Conservation (phyloP, 352 stramenopile species). For the Thalassiosira delicatula region DNA sequence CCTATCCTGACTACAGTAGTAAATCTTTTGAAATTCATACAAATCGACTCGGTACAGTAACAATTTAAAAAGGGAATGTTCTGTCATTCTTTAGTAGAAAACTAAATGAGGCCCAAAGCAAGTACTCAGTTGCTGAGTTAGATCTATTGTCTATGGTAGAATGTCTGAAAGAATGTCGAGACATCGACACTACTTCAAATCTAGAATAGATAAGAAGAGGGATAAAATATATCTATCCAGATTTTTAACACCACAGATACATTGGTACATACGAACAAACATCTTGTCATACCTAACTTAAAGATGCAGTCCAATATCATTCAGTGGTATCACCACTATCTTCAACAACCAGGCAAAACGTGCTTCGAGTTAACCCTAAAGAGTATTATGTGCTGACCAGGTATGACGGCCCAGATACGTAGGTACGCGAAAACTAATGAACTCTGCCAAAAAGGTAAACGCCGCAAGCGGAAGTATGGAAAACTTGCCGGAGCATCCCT, state of each 20-base stretch:
- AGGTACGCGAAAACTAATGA: not conserved
- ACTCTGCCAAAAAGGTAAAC: not conserved
- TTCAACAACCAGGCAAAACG: not conserved
- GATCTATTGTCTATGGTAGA: slow-evolving; percentile 3
- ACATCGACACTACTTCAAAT: too few relatives aligned
- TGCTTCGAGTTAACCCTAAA: not conserved
- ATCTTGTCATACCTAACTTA: not conserved
- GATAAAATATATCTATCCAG: too few relatives aligned
- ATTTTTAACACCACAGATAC: too few relatives aligned
- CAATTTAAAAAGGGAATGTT: not conserved
- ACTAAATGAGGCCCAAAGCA: not conserved
- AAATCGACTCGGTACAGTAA: not conserved
- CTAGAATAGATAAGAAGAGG: too few relatives aligned
- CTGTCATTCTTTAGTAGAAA: not conserved
- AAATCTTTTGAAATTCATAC: not conserved
- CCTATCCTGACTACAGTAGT: not conserved
- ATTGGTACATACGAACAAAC: too few relatives aligned
- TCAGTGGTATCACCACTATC: not conserved
- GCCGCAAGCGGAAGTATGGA: not conserved
- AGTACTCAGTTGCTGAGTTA: slow-evolving; percentile 3
- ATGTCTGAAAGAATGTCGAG: not conserved
- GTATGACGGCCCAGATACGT: not conserved
- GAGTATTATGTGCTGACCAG: not conserved
- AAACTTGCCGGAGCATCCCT: too few relatives aligned
- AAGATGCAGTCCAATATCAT: not conserved